These are phyloP conservation scores for Polygonum maritimum DNA, from an alignment of 148 eudicot genomes.

Conservation along the genomic window DNA sequence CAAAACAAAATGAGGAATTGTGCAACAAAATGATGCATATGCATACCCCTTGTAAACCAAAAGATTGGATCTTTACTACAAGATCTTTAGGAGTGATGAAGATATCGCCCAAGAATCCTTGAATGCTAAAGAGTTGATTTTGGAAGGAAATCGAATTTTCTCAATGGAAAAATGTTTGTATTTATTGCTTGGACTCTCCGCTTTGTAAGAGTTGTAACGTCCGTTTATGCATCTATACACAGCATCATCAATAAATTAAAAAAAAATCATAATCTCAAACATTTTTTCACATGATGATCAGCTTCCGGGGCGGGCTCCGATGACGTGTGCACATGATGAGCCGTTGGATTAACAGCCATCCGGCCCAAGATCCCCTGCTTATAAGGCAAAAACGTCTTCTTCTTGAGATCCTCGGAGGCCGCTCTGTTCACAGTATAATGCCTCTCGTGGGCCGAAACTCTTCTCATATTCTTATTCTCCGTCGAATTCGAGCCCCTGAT, in stretches of 20 bases:
- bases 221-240: neutral
- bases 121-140: neutral
- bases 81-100: no score
- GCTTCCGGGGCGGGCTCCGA: conserved; percentile 12
- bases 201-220: neutral
- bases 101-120: no score
- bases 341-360: conserved; percentile 28
- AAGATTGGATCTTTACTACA: no score
- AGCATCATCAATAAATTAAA: neutral
- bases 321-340: conserved; percentile 25
- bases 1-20: no score
- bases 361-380: conserved; percentile 58
- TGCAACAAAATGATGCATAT: no score
- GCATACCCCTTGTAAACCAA: no score
- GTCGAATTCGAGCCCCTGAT: neutral
- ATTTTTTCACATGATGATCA: neutral
- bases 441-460: conserved; percentile 61
- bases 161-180: neutral
- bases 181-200: neutral
- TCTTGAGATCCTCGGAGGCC: conserved; percentile 61
- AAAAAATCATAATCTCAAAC: neutral
- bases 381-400: conserved; percentile 65
- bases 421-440: conserved; percentile 62
- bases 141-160: no score
- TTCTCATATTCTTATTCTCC: conserved; percentile 16